Evolutionary conservation across 176 grass and related monocot species (phyloP).

Genomic region (Oryza glumipatula): DNA sequence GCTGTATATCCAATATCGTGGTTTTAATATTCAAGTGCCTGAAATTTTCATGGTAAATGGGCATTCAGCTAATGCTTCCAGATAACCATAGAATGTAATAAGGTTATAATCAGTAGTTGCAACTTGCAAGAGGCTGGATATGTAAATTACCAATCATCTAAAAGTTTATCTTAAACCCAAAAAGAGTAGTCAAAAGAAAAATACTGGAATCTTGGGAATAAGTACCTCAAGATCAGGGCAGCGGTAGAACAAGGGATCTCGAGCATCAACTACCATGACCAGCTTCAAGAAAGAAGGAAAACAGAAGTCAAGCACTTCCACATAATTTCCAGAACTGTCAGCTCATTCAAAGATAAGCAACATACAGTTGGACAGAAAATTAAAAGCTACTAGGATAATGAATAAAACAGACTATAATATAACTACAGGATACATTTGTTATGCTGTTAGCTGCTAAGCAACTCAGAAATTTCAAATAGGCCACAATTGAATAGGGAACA

Average conservation of each 20-base stretch:
- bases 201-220: neutral
- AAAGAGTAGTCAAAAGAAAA: neutral
- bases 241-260: conserved; percentile 78
- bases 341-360: conserved; percentile 6
- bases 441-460: no score
- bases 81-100: neutral
- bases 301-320: conserved; percentile 18
- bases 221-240: conserved; percentile 85
- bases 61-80: neutral
- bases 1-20: neutral
- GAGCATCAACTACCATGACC: conserved; percentile 82
- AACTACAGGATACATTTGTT: neutral
- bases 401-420: neutral
- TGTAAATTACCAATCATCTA: neutral
- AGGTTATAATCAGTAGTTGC: neutral
- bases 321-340: conserved; percentile 9
- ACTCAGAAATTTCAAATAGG: no score
- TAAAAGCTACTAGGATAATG: neutral
- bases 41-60: neutral
- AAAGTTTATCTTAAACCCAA: conserved; percentile 1
- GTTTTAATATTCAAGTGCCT: neutral
- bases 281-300: conserved; percentile 52
- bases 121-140: neutral
- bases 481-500: no score
- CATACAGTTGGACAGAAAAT: neutral